Conservation (phyloP, 2,329 filamentous ascomycete species). For the Epichloe sibirici region DNA sequence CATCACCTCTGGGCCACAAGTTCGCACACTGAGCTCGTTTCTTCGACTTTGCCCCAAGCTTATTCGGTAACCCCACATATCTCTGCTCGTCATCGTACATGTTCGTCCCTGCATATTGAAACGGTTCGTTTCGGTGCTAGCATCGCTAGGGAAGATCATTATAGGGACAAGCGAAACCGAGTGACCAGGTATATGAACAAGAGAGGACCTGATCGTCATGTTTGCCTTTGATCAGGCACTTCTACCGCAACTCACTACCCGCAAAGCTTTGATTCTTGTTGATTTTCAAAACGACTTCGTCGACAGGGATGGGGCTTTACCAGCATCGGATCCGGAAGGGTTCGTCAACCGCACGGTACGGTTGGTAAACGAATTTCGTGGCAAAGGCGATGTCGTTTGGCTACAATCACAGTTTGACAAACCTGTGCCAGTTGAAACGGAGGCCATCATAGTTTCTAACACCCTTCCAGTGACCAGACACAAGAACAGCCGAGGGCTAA, state of each 20-base stretch:
- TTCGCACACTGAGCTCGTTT: background rate
- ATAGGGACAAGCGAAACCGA: background rate
- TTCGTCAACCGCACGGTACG: constrained; percentile 56
- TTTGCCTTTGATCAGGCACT: constrained; percentile 44
- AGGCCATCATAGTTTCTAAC: constrained; percentile 35
- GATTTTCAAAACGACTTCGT: constrained; percentile 91
- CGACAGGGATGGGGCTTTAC: constrained; percentile 51
- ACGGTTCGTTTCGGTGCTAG: background rate
- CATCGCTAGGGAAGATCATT: background rate
- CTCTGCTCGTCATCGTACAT: background rate
- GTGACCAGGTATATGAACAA: background rate
- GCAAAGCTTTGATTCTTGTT: constrained; percentile 65
- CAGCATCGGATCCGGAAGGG: constrained; percentile 48
- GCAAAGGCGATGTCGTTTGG: constrained; percentile 67
- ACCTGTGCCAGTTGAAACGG: constrained; percentile 44
- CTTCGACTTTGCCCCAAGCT: background rate
- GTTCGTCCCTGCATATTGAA: background rate
- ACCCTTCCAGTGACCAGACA: constrained; percentile 9
- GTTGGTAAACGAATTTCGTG: constrained; percentile 62
- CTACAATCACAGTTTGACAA: constrained; percentile 62
- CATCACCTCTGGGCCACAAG: background rate
- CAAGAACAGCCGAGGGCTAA: constrained; percentile 8
- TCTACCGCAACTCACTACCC: constrained; percentile 44
- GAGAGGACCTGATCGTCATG: constrained; percentile 20
- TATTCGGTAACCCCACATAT: background rate